phyloP scores from a whole-genome alignment of 2,329 filamentous ascomycete genomes.

The Phialophora chinensis region DNA sequence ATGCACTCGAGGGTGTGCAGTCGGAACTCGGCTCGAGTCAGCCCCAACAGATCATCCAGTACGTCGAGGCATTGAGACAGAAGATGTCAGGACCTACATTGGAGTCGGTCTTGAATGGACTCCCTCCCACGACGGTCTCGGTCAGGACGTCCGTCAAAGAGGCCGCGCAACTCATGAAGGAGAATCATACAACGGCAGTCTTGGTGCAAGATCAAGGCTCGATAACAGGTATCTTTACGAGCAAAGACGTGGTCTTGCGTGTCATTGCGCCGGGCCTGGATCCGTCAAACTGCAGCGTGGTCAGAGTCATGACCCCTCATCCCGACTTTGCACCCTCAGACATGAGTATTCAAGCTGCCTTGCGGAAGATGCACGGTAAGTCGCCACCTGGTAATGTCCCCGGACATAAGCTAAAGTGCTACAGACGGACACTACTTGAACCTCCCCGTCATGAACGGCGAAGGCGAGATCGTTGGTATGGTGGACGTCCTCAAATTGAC shows the following conservation, averaged over 20 bases:
- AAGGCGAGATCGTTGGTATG: conserved; percentile 98
- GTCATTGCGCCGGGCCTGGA: conserved; percentile 97
- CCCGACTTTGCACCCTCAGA: conserved; percentile 98
- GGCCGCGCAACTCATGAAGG: conserved; percentile 94
- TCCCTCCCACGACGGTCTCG: conserved; percentile 91
- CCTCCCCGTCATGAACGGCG: conserved; percentile 96
- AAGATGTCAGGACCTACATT: conserved; percentile 99
- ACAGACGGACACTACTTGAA: conserved; percentile 97
- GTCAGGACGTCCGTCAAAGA: conserved; percentile 96
- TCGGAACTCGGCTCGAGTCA: conserved; percentile 95
- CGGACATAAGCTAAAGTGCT: conserved; percentile 17
- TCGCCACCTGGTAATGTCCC: conserved; percentile 29
- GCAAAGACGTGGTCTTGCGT: conserved; percentile 97
- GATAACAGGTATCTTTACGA: conserved; percentile 98
- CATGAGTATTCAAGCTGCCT: conserved; percentile 97
- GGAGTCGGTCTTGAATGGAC: conserved; percentile 89
- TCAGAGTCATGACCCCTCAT: conserved; percentile 98
- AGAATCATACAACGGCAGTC: conserved; percentile 96
- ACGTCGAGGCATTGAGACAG: conserved; percentile 89
- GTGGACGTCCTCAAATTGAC: conserved; percentile 98
- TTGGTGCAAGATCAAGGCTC: conserved; percentile 95
- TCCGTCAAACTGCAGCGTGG: conserved; percentile 92
- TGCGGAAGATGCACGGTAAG: conserved; percentile 98
- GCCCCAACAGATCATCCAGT: conserved; percentile 98
- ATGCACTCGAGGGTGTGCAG: conserved; percentile 96